phyloP scores from a whole-genome alignment of 768 basidiomycete species.

The Psilocybe subaeruginosa region DNA sequence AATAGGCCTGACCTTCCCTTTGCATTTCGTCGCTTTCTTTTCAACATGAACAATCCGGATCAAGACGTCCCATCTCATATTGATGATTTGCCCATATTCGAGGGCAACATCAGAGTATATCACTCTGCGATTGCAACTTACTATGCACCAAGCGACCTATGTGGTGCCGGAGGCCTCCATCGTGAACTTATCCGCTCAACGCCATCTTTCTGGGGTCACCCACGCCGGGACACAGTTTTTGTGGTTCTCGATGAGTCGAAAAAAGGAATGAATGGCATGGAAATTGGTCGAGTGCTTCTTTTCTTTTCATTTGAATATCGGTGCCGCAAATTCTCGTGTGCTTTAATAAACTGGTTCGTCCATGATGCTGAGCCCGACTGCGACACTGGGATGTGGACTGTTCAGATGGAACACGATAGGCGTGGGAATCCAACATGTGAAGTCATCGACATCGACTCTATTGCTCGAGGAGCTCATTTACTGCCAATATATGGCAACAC shows the following conservation, averaged over 20 bases:
- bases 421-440: background rate
- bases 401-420: slow-evolving; percentile 25
- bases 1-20: background rate
- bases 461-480: slow-evolving; percentile 30
- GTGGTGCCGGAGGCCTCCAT: slow-evolving; percentile 16
- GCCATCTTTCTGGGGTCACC: slow-evolving; percentile 4
- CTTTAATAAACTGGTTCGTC: slow-evolving; percentile 30
- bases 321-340: slow-evolving; percentile 23
- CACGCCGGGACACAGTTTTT: slow-evolving; percentile 7
- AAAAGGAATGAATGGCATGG: slow-evolving; percentile 18
- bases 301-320: slow-evolving; percentile 31
- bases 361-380: slow-evolving; percentile 21
- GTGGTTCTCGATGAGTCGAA: slow-evolving; percentile 12
- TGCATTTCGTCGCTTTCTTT: no score
- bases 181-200: slow-evolving; percentile 15
- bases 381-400: slow-evolving; percentile 37
- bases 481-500: slow-evolving; percentile 23
- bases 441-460: slow-evolving; percentile 31
- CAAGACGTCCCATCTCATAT: no score
- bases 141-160: slow-evolving; percentile 21
- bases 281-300: slow-evolving; percentile 23
- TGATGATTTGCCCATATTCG: no score
- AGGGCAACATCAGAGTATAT: slow-evolving; percentile 16
- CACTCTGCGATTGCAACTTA: slow-evolving; percentile 14
- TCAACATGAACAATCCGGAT: no score